phyloP scores from a whole-genome alignment of 2,329 filamentous ascomycete species.

The Huntiella decipiens region DNA sequence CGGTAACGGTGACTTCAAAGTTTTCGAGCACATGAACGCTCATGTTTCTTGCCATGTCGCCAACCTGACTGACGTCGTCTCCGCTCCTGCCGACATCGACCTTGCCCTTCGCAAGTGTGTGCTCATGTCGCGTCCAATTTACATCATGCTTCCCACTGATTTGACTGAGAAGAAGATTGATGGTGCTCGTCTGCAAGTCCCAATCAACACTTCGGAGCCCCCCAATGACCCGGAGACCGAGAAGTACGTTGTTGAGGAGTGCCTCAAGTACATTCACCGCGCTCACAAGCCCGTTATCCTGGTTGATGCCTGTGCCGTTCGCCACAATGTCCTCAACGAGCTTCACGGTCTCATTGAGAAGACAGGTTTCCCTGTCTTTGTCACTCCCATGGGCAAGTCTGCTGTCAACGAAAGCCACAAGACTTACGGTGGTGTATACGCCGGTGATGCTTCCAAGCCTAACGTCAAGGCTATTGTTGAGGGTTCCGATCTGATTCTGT shows the following conservation, averaged over 20 bases:
- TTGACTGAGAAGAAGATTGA: constrained; percentile 61
- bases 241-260: constrained; percentile 63
- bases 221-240: constrained; percentile 52
- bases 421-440: constrained; percentile 73
- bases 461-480: constrained; percentile 47
- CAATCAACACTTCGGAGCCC: constrained; percentile 46
- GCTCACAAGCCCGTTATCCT: constrained; percentile 62
- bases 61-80: constrained; percentile 48
- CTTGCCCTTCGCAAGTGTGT: constrained; percentile 57
- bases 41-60: constrained; percentile 53
- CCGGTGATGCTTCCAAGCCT: constrained; percentile 53
- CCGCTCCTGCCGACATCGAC: constrained; percentile 60
- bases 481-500: constrained; percentile 49
- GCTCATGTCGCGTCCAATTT: constrained; percentile 57
- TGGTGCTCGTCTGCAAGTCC: constrained; percentile 48
- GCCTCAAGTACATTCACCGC: constrained; percentile 51
- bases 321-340: constrained; percentile 54
- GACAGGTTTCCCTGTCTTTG: constrained; percentile 60
- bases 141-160: constrained; percentile 67
- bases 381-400: constrained; percentile 81
- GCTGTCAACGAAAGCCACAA: constrained; percentile 57
- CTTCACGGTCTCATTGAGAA: constrained; percentile 54
- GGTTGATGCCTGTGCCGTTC: constrained; percentile 66
- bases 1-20: constrained; percentile 62
- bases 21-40: constrained; percentile 62